Conservation (phyloP, 192 early-diverging fungal genomes). For the Gryganskiella cystojenkinii region DNA sequence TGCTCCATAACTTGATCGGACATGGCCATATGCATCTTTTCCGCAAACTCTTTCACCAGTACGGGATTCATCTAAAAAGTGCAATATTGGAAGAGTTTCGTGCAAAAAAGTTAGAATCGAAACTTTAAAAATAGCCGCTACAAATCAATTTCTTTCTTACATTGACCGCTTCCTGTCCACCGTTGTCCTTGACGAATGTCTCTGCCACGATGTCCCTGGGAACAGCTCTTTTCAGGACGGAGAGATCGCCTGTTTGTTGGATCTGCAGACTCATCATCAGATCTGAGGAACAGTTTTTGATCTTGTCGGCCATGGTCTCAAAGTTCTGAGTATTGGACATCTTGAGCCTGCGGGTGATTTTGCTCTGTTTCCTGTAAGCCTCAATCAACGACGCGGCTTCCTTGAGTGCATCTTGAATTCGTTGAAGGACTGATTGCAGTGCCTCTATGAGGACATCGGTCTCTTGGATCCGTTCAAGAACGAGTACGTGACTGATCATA, state of each 20-base stretch:
- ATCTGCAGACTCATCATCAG: constrained; percentile 62
- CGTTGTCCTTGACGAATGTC: constrained; percentile 8
- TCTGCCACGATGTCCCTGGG: constrained; percentile 48
- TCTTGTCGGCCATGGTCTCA: constrained; percentile 22
- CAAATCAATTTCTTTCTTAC: constrained; percentile 22
- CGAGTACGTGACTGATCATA: constrained; percentile 54
- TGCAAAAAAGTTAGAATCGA: too few relatives aligned
- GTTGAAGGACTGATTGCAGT: constrained; percentile 33
- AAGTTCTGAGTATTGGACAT: constrained; percentile 59
- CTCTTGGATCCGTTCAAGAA: constrained; percentile 36
- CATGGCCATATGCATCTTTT: constrained; percentile 21
- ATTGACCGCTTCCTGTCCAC: constrained; percentile 14
- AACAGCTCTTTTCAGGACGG: constrained; percentile 30
- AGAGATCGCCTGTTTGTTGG: constrained; percentile 56
- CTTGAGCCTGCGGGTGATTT: constrained; percentile 56
- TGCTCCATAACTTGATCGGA: constrained; percentile 34
- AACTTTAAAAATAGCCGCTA: too few relatives aligned
- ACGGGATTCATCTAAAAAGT: constrained; percentile 36
- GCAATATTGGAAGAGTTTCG: too few relatives aligned
- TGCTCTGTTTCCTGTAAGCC: constrained; percentile 56
- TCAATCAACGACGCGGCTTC: constrained; percentile 49
- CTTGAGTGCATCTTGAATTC: constrained; percentile 53
- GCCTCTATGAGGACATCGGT: constrained; percentile 21
- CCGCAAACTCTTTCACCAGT: constrained; percentile 30
- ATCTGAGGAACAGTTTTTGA: constrained; percentile 51